Conservation (phyloP, 2,329 filamentous ascomycete species). For the Diaporthe aspalathi region DNA sequence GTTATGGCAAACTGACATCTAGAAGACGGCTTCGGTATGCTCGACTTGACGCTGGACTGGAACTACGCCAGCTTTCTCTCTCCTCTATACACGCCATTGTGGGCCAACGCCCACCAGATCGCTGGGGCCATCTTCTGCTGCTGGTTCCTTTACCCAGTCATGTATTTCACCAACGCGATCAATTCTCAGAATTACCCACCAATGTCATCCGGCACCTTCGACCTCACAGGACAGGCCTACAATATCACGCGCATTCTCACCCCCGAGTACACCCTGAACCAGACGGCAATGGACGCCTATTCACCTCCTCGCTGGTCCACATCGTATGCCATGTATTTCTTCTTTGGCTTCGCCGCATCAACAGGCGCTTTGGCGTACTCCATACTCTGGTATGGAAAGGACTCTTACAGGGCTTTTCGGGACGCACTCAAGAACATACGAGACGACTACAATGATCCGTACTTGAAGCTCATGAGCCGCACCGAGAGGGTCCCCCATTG, state of each 20-base stretch:
- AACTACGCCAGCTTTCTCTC: constrained; percentile 43
- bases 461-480: constrained; percentile 47
- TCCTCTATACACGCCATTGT: constrained; percentile 43
- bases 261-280: constrained; percentile 45
- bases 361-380: constrained; percentile 47
- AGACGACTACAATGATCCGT: constrained; percentile 46
- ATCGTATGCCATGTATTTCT: constrained; percentile 49
- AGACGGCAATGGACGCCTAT: constrained; percentile 45
- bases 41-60: constrained; percentile 48
- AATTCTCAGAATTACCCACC: constrained; percentile 41
- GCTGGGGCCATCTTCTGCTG: constrained; percentile 38
- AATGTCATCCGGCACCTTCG: constrained; percentile 45
- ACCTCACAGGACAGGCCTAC: constrained; percentile 43
- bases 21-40: constrained; percentile 46
- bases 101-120: constrained; percentile 42
- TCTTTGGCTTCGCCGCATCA: constrained; percentile 50
- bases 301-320: constrained; percentile 45
- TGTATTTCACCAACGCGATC: constrained; percentile 44
- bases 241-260: constrained; percentile 46
- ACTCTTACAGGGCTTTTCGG: constrained; percentile 41
- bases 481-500: constrained; percentile 46
- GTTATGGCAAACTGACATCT: not conserved
- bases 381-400: constrained; percentile 45
- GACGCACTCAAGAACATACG: constrained; percentile 42
- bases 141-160: constrained; percentile 43